Conservation (phyloP, 1,284 basidiomycete species). For the Malassezia obtusa region DNA sequence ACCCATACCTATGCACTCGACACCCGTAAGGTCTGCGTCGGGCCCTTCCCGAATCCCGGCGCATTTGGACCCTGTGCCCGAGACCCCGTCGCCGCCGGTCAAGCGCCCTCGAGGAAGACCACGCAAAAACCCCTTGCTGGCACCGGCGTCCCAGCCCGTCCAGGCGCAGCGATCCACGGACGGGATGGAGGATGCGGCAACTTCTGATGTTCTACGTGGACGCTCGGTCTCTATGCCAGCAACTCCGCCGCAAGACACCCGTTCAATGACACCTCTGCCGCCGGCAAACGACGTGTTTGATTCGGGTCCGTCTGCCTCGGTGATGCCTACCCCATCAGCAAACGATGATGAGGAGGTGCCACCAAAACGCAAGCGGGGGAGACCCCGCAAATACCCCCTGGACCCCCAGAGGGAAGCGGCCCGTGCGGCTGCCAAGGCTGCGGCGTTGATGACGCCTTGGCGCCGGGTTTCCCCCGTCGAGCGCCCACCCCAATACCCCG, state of each 20-base stretch:
- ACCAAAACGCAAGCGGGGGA: slow-evolving; percentile 6
- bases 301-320: neutral
- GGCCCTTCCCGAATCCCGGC: too few species aligned
- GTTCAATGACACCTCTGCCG: too few species aligned
- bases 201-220: too few species aligned
- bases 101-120: neutral
- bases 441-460: slow-evolving; percentile 8
- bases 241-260: too few species aligned
- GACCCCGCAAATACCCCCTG: slow-evolving; percentile 10
- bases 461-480: neutral
- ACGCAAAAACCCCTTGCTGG: neutral
- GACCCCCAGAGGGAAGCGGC: slow-evolving; percentile 1
- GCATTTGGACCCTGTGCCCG: too few species aligned
- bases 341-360: too few species aligned
- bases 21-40: neutral
- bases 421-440: slow-evolving; percentile 3
- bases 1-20: slow-evolving; percentile 6
- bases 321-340: neutral
- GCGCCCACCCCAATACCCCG: slow-evolving; percentile 14
- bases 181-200: too few species aligned
- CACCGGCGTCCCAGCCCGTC: neutral
- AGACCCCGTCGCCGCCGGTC: neutral
- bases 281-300: too few species aligned
- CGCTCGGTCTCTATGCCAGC: too few species aligned
- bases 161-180: too few species aligned